Base-by-base conservation (phyloP, 495 filamentous ascomycete species). In the Echria macrotheca region DNA sequence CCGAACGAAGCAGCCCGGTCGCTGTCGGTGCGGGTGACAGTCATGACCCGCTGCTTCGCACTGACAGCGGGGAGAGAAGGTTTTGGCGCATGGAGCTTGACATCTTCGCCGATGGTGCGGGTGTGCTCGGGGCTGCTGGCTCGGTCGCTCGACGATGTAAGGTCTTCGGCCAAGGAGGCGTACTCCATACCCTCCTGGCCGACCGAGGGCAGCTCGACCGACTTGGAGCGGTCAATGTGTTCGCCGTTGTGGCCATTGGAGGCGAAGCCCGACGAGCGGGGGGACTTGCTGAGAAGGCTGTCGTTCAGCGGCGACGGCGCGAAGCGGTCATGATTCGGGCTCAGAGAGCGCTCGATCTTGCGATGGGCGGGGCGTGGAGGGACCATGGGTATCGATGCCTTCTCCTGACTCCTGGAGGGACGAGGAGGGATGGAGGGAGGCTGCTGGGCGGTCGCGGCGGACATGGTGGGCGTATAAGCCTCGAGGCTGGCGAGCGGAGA, bases 151-250 rank as follows among this genome's bases (percentile, higher is more conserved):
- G 61, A 47, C 7, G 64, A 47, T 26, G 40, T 64, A 45, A 72
- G 56, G 14, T 77, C 71, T 18, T 79, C 57, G 39, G 67, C 57
- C 43, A 89, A 63, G 46, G 76, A 79, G 18, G 79, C 86, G 66
- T 96, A 96, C 69, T 96, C 91, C 50, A 73, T 81, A 46, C 91
- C 91, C 68, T 96, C 91, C 64, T 95, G 83, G 24, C 91, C 91
- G 44, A 95, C 73, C 2, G 86, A 85, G 15, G 90, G 89, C 57
- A 95, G 81, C 24, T 82, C 79, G 40, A 91, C 84, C 59, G 86
- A 93, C 26, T 83, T 82, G 3, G 87, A 80, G 26, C 87, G 84
- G 24, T 82, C 77, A 25, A 31, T 31, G 6, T 59, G 61, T 17
- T 76, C 74, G 52, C 75, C 70, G 23, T 76, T 73, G 50, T 68